These are phyloP conservation scores for Aspergillus terreus DNA, from an alignment of 2,329 filamentous ascomycete genomes.

Conservation along the genomic window DNA sequence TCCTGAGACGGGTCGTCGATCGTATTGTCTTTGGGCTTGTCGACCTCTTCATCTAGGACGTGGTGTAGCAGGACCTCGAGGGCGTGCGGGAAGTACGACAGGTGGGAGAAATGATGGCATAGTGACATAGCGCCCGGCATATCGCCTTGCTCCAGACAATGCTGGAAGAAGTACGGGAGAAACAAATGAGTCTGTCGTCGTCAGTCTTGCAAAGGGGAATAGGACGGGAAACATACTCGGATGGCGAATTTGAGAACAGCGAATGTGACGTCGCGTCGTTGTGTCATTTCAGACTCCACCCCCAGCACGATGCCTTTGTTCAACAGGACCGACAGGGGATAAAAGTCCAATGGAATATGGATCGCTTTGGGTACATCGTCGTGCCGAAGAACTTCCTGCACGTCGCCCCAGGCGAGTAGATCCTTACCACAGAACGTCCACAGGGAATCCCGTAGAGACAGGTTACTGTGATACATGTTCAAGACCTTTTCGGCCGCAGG, in stretches of 20 bases:
- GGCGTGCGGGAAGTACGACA: constrained; percentile 90
- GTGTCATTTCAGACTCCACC: constrained; percentile 88
- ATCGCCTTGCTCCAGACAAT: constrained; percentile 71
- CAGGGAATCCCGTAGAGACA: constrained; percentile 75
- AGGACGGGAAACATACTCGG: constrained; percentile 57
- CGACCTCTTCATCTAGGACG: constrained; percentile 91
- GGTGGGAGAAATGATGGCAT: constrained; percentile 76
- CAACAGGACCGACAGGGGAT: constrained; percentile 82
- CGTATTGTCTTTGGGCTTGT: constrained; percentile 47
- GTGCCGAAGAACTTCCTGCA: constrained; percentile 75
- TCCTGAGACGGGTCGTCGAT: constrained; percentile 22
- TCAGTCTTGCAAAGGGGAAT: constrained; percentile 5
- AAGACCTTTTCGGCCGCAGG: constrained; percentile 46
- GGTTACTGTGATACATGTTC: constrained; percentile 42
- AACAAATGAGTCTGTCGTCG: constrained; percentile 81
- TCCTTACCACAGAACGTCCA: constrained; percentile 92
- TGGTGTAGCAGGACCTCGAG: constrained; percentile 89
- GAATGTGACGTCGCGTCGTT: constrained; percentile 86
- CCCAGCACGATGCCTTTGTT: constrained; percentile 87
- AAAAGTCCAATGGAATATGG: constrained; percentile 85
- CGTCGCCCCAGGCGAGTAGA: constrained; percentile 83
- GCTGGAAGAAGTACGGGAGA: constrained; percentile 79
- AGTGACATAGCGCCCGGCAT: constrained; percentile 77
- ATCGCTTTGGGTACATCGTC: constrained; percentile 72
- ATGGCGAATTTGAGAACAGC: constrained; percentile 85